Conservation (phyloP, 495 filamentous ascomycete species). For the Aspergillus sparsus region DNA sequence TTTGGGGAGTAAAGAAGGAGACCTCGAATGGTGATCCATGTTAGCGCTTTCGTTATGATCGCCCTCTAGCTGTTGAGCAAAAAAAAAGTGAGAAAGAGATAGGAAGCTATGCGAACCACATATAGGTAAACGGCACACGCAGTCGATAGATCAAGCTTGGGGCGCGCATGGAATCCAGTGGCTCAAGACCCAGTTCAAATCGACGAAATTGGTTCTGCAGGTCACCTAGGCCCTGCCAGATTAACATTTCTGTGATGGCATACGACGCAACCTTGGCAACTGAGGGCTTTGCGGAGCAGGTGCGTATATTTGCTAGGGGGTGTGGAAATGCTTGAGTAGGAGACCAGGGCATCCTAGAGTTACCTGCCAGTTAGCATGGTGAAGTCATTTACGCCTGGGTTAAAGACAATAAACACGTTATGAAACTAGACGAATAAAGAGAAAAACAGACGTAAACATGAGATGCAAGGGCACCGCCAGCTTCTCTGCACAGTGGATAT, state of each 20-base stretch:
- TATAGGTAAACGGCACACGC: slow-evolving; percentile 72
- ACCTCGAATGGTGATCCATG: slow-evolving; percentile 36
- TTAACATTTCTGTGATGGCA: slow-evolving; percentile 73
- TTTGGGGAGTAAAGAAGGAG: slow-evolving; percentile 77
- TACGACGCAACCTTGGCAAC: slow-evolving; percentile 74
- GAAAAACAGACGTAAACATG: slow-evolving; percentile 69
- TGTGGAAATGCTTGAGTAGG: slow-evolving; percentile 54
- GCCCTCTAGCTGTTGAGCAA: neutral
- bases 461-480: slow-evolving; percentile 77
- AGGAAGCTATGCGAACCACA: slow-evolving; percentile 53
- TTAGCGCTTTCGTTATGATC: neutral
- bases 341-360: slow-evolving; percentile 60
- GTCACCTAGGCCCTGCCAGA: slow-evolving; percentile 77
- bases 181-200: slow-evolving; percentile 64
- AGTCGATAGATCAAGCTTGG: slow-evolving; percentile 64
- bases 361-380: slow-evolving; percentile 1
- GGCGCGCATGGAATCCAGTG: slow-evolving; percentile 64
- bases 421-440: neutral
- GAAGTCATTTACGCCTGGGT: neutral
- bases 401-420: too few relatives aligned
- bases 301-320: slow-evolving; percentile 54
- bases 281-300: slow-evolving; percentile 51
- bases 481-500: slow-evolving; percentile 78
- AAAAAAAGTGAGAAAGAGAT: neutral
- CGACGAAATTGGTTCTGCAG: slow-evolving; percentile 71